Evolutionary conservation across 2,329 filamentous ascomycete species (phyloP), one percentile per base, ranked within the genome.

Genomic region (Coniochaeta pulveracea): DNA sequence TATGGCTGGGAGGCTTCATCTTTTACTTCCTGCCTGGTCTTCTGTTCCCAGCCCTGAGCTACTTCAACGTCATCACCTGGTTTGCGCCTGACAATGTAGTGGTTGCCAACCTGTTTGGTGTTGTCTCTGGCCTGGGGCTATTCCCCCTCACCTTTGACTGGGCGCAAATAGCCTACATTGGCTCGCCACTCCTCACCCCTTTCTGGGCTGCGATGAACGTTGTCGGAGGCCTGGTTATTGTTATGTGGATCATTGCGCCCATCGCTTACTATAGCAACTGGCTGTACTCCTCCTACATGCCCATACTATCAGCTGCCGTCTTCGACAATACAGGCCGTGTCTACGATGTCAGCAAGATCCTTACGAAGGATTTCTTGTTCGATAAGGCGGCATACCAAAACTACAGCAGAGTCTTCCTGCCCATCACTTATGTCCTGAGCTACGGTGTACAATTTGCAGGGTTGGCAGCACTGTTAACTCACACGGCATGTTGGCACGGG

Each of bases 111-210:
- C 61, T 93, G 42, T 93, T 93, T 49, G 85, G 85, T 11, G 80
- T 89, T 11, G 72, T 76, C n/a, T 89, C 85, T 2, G 85, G 85
- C 3, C 67, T 93, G 10, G 85, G 85, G 1, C 59, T 93, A 21
- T 85, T 93, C 40, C 85, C 85, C 0, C 52, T 93, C 46, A 93
- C 85, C 0, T 93, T 93, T 48, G 85, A 93, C 58, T 93, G 85
- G 85, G 82, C 83, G 1, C 85, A 93, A 50, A 79, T 93, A 40
- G 85, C 85, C 1, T 80, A 89, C 48, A 91, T 93, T 45, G 85
- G 85, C 11, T 91, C 84, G 4, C 85, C 82, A 0, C 62, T 93
- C 6, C 66, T 91, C 11, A 85, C 85, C 0, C 85, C 85, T 0
- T 91, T 89, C 54, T 86, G 85, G 84, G 80, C 84, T 25, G 80